A percentile compares a stretch with the other conserved stretches of the same genome.
Conservation (phyloP, 257 asterid genomes). For the Avicennia marina region DNA sequence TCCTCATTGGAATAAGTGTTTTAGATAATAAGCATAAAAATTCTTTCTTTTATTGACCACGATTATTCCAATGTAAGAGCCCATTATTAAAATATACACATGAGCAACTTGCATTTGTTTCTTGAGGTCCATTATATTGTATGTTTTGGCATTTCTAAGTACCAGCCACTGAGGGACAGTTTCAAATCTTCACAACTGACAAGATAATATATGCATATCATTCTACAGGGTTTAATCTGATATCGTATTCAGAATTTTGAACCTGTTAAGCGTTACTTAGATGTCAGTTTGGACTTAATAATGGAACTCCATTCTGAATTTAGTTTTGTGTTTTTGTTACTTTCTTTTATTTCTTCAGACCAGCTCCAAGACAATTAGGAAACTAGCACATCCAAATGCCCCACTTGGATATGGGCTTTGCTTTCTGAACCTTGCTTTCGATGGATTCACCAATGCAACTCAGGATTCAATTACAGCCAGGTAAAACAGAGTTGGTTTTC, state of each 20-base stretch:
- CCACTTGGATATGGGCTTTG: slow-evolving; percentile 94
- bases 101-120: neutral
- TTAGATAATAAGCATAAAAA: neutral
- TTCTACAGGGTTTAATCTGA: neutral
- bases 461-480: slow-evolving; percentile 90
- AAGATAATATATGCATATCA: neutral
- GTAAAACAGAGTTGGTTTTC: slow-evolving; percentile 22
- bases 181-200: neutral
- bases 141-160: neutral
- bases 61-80: neutral
- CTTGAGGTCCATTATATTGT: neutral
- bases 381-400: slow-evolving; percentile 90
- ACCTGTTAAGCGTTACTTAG: neutral
- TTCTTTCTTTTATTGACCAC: neutral
- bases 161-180: neutral
- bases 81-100: neutral
- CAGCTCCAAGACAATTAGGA: slow-evolving; percentile 88
- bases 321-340: slow-evolving; percentile 4
- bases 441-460: slow-evolving; percentile 99
- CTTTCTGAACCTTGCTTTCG: slow-evolving; percentile 88
- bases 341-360: slow-evolving; percentile 44
- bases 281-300: neutral
- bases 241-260: neutral
- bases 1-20: neutral
- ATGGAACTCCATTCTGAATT: slow-evolving; percentile 2